These are phyloP conservation scores for Pseudonitzschia delicatissima DNA, from an alignment of 108 stramenopile species.

Conservation along the genomic window DNA sequence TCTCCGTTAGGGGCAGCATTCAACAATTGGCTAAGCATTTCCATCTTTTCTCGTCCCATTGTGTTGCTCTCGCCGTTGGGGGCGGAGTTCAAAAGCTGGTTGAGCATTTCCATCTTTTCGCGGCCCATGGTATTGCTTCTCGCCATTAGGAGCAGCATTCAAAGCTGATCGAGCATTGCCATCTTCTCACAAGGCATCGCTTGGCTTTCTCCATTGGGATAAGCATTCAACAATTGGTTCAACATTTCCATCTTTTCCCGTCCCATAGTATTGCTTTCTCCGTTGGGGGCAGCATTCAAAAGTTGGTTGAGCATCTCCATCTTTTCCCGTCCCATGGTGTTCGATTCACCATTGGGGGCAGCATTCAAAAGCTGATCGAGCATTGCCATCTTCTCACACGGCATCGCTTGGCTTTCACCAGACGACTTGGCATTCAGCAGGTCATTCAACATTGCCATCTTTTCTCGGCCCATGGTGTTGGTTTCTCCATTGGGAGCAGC, in stretches of 20 bases:
- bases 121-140: neutral
- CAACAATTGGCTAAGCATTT: neutral
- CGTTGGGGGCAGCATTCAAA: neutral
- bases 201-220: neutral
- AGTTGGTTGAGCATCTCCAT: slow-evolving; percentile 7
- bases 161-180: neutral
- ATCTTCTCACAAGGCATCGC: neutral
- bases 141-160: neutral
- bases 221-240: neutral
- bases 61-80: neutral
- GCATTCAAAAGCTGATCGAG: neutral
- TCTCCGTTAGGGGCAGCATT: neutral
- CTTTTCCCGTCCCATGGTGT: slow-evolving; percentile 1
- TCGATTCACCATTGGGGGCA: neutral
- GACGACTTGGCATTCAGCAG: neutral
- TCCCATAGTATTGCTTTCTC: neutral
- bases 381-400: neutral
- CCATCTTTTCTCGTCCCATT: slow-evolving; percentile 2
- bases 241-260: slow-evolving; percentile 7
- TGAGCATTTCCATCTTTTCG: neutral
- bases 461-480: neutral
- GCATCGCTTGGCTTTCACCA: neutral
- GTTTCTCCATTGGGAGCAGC: neutral
- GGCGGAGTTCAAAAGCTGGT: neutral
- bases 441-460: neutral